These are phyloP conservation scores for Helianthus tuberosus DNA, from an alignment of 129 eudicot genomes.

Conservation along the genomic window DNA sequence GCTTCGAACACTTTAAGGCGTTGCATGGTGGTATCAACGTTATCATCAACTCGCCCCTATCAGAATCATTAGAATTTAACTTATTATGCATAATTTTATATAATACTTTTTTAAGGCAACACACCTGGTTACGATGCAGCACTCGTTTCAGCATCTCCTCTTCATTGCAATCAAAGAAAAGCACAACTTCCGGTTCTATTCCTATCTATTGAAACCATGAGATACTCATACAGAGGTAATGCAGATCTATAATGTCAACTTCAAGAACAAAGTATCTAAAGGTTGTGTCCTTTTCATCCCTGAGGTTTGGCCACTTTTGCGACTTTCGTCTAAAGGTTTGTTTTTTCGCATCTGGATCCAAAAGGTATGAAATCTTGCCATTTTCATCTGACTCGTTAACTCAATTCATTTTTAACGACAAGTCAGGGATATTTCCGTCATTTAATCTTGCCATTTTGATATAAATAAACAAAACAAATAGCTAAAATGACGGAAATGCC, in stretches of 20 bases:
- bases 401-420: too few relatives aligned
- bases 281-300: neutral
- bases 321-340: too few relatives aligned
- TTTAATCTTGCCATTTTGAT: too few relatives aligned
- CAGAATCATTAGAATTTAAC: slow-evolving; percentile 15
- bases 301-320: too few relatives aligned
- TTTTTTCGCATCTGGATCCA: too few relatives aligned
- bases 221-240: neutral
- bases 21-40: slow-evolving; percentile 76
- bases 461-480: too few relatives aligned
- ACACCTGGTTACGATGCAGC: slow-evolving; percentile 79
- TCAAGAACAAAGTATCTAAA: neutral
- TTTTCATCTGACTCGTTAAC: too few relatives aligned
- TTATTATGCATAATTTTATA: neutral
- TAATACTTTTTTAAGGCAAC: neutral
- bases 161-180: slow-evolving; percentile 87
- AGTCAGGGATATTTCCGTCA: too few relatives aligned
- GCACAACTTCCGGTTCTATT: slow-evolving; percentile 74
- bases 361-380: too few relatives aligned
- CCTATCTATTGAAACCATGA: slow-evolving; percentile 61
- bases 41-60: slow-evolving; percentile 94
- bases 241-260: neutral
- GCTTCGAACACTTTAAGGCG: slow-evolving; percentile 75
- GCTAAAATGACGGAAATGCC: too few relatives aligned
- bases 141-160: slow-evolving; percentile 90